Evolutionary conservation across 257 asterid genomes (phyloP).

Genomic region (Scutellaria barbata): DNA sequence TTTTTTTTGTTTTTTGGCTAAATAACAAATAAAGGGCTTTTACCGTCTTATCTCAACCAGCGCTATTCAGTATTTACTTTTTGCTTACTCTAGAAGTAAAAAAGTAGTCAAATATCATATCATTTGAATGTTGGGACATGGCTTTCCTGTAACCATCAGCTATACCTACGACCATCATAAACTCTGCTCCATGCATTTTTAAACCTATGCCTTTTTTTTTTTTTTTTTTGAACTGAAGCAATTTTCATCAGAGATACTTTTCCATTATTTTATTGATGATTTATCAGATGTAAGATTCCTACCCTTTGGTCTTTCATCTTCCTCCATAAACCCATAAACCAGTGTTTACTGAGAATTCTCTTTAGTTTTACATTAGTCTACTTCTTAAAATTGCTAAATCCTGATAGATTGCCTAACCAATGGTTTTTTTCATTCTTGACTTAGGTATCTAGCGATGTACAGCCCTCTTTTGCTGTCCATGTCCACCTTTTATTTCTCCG

Average conservation of each 20-base stretch:
- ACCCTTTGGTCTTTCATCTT: constrained; percentile 24
- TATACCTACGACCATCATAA: constrained; percentile 4
- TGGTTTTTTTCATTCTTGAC: constrained; percentile 64
- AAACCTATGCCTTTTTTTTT: neutral
- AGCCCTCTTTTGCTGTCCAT: constrained; percentile 56
- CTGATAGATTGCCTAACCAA: constrained; percentile 57
- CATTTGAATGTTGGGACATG: neutral
- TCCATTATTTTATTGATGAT: neutral
- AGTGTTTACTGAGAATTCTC: constrained; percentile 17
- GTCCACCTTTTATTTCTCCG: constrained; percentile 54
- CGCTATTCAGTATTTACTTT: neutral
- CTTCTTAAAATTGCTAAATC: constrained; percentile 32
- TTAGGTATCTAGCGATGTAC: constrained; percentile 96
- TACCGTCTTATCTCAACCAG: neutral
- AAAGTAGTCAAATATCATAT: constrained; percentile 17
- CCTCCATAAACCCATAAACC: constrained; percentile 29
- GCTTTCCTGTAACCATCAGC: constrained; percentile 11
- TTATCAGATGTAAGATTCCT: constrained; percentile 8
- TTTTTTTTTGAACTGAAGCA: constrained; percentile 16
- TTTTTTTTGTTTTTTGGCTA: too few relatives aligned
- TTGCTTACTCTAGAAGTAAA: constrained; percentile 2
- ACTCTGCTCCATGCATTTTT: constrained; percentile 7
- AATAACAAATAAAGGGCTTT: neutral
- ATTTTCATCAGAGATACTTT: neutral
- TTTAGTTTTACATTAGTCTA: constrained; percentile 15